These are phyloP conservation scores for Tolypocladium paradoxum DNA, from an alignment of 2,329 filamentous ascomycete genomes.

Conservation along the genomic window DNA sequence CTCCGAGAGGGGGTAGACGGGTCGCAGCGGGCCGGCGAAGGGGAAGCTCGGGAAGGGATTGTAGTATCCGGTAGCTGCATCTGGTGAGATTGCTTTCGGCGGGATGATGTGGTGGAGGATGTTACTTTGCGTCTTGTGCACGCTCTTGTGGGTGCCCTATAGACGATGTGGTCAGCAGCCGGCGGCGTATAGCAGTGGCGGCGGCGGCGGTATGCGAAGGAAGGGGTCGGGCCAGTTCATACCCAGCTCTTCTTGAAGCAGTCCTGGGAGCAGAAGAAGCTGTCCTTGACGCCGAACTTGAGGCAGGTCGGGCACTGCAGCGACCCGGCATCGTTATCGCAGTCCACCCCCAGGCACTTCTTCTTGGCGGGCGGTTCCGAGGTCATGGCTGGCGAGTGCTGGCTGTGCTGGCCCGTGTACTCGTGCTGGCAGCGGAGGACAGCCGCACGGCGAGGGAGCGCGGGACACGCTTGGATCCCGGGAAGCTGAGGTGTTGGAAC, in stretches of 20 bases:
- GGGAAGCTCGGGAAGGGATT: constrained; percentile 87
- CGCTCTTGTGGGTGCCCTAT: constrained; percentile 67
- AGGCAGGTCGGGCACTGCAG: constrained; percentile 93
- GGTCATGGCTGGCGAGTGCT: constrained; percentile 26
- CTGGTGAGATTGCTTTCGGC: constrained; percentile 78
- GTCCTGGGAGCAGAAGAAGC: constrained; percentile 95
- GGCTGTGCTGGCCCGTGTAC: background rate
- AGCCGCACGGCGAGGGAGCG: background rate
- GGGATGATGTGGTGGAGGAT: constrained; percentile 63
- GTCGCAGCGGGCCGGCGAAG: constrained; percentile 72
- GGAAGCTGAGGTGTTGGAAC: background rate
- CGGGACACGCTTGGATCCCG: background rate
- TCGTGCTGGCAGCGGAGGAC: background rate
- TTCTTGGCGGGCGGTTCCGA: constrained; percentile 44
- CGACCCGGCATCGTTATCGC: constrained; percentile 72
- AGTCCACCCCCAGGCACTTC: constrained; percentile 74
- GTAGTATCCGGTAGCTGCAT: constrained; percentile 79
- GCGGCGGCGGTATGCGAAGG: no score
- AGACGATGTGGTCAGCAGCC: constrained; percentile 8
- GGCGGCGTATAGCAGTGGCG: background rate
- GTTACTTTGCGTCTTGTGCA: constrained; percentile 62
- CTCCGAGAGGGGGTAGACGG: constrained; percentile 75
- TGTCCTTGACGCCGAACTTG: constrained; percentile 77
- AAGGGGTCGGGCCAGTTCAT: constrained; percentile 20
- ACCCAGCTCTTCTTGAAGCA: constrained; percentile 99